Base-by-base conservation (phyloP, 306 rosid genomes). In the Quercus ilex region DNA sequence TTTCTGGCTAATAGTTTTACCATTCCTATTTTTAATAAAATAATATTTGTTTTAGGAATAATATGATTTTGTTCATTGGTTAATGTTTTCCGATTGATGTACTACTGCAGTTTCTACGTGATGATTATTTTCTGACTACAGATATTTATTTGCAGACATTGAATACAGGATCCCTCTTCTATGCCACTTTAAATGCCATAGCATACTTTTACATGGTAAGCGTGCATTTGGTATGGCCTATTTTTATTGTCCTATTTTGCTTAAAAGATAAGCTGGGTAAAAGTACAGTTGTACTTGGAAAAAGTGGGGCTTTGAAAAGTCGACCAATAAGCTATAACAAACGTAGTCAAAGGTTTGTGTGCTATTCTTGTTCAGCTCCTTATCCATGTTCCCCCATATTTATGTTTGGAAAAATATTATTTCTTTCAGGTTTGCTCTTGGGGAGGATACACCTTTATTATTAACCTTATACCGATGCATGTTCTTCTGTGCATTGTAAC, bases 391-490 rank as follows among this genome's bases (percentile, higher is more conserved):
- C 64, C 73, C 14, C 55, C 31, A 65, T 73, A 74, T 71, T 80
- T 69, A 79, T 77, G 25, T 73, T 73, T 75, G 60, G 74, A 55
- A 57, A 63, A 71, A 59, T 76, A 80, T 86, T 60, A 30, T 60
- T 58, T 86, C 60, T 55, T 86, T 77, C 81, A 96, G 99, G 99
- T 96, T 89, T 96, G 99, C 91, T 93, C 99, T 59, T 96, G 99
- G 99, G 99, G 99, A 91, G 99, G 99, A 71, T 96, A 96, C 93
- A 93, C 99, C 77, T 96, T 96, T 78, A 96, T 96, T 78, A 93
- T 96, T 83, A 96, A 96, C 78, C 99, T 96, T 74, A 96, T 96
- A 89, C 99, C 99, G 5, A 93, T 96, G 93, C 99, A 96, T 88
- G 99, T 79, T 55, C 98, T 96, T 80, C 83, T 96, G 87, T 96